Evolutionary conservation across 805 yeast species (phyloP).

Genomic region (Wickerhamomyces rabaulensis): DNA sequence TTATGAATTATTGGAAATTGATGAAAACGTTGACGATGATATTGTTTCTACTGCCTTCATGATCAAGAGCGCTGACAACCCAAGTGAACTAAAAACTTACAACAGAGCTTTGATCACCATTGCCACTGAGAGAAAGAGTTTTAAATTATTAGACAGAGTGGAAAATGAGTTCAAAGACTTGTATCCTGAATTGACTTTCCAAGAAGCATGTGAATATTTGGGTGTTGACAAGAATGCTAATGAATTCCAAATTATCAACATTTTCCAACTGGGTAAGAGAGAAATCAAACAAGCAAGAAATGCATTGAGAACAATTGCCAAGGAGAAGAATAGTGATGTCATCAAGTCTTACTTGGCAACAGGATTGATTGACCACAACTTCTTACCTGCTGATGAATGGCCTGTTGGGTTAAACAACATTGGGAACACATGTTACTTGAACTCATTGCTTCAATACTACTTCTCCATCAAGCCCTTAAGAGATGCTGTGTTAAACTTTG

Average conservation of each 20-base stretch:
- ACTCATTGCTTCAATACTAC: constrained; percentile 85
- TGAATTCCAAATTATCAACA: constrained; percentile 51
- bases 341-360: constrained; percentile 51
- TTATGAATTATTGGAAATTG: constrained; percentile 44
- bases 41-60: constrained; percentile 72
- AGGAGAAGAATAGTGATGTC: constrained; percentile 46
- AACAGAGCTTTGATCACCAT: constrained; percentile 59
- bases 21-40: constrained; percentile 56
- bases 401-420: constrained; percentile 93
- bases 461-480: constrained; percentile 82
- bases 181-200: constrained; percentile 23
- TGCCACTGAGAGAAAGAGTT: constrained; percentile 53
- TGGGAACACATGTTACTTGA: constrained; percentile 93
- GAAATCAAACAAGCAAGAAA: constrained; percentile 53
- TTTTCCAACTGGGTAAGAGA: constrained; percentile 44
- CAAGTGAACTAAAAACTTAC: constrained; percentile 34
- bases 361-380: constrained; percentile 57
- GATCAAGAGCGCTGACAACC: constrained; percentile 51
- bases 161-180: constrained; percentile 30
- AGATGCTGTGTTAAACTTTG: constrained; percentile 54
- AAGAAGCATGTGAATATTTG: constrained; percentile 42
- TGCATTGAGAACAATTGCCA: constrained; percentile 53
- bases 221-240: constrained; percentile 46
- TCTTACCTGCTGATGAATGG: constrained; percentile 61
- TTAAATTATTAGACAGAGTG: constrained; percentile 50